Percentiles rank a stretch among this genome's conserved stretches.
phyloP scores from a whole-genome alignment of 768 basidiomycete genomes.

The Termitomyces sp. region DNA sequence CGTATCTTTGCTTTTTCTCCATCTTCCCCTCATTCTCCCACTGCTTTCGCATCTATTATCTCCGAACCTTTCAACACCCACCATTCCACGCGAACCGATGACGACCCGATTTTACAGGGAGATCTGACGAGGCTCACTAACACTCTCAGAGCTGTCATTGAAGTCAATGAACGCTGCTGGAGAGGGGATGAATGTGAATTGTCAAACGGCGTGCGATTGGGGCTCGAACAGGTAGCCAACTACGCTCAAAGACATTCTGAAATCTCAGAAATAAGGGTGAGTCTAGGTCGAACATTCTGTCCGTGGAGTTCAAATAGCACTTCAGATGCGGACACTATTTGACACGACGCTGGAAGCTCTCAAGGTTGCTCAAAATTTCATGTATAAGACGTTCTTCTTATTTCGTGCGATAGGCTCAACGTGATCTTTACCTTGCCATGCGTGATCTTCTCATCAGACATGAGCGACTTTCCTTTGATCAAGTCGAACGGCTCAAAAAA shows the following conservation, averaged over 20 bases:
- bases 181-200: slow-evolving; percentile 78
- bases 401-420: slow-evolving; percentile 47
- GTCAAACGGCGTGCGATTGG: slow-evolving; percentile 70
- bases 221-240: slow-evolving; percentile 59
- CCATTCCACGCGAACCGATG: slow-evolving; percentile 18
- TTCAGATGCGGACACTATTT: slow-evolving; percentile 55
- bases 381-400: neutral
- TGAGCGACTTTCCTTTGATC: slow-evolving; percentile 84
- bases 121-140: slow-evolving; percentile 83
- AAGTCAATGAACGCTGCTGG: slow-evolving; percentile 81
- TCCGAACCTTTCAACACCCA: slow-evolving; percentile 27
- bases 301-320: neutral
- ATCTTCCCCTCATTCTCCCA: slow-evolving; percentile 28
- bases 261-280: slow-evolving; percentile 65
- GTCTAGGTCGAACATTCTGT: slow-evolving; percentile 16
- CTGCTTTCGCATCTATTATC: slow-evolving; percentile 24
- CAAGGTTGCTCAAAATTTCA: slow-evolving; percentile 43
- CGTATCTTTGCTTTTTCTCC: slow-evolving; percentile 38
- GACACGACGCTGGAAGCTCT: slow-evolving; percentile 71
- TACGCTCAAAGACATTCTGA: slow-evolving; percentile 73
- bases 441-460: slow-evolving; percentile 84
- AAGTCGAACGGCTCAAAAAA: slow-evolving; percentile 84
- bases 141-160: slow-evolving; percentile 69
- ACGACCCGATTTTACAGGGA: slow-evolving; percentile 46
- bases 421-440: slow-evolving; percentile 83